Base-by-base conservation (phyloP, 768 basidiomycete genomes). In the Clathrus columnatus region DNA sequence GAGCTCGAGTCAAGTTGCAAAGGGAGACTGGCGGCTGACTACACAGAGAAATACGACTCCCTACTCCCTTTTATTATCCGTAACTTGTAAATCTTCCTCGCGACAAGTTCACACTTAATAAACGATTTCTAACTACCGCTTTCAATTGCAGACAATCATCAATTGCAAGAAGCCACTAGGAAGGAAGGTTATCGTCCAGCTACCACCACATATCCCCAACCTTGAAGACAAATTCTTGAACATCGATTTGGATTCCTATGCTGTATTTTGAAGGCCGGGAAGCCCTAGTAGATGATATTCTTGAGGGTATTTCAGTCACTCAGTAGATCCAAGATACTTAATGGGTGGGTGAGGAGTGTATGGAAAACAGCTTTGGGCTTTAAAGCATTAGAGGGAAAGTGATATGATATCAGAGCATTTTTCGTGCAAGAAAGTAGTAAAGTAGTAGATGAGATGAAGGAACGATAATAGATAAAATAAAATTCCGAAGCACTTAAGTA, bases 121-220 rank as follows among this genome's bases (percentile, higher is more conserved):
- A n/a, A n/a, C n/a, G n/a, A n/a, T n/a, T n/a, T n/a, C n/a, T n/a
- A n/a, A n/a, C n/a, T n/a, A n/a, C n/a, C n/a, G n/a, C n/a, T n/a
- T n/a, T n/a, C n/a, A n/a, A n/a, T n/a, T n/a, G n/a, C n/a, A n/a
- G n/a, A n/a, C n/a, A n/a, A n/a, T n/a, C n/a, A n/a, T n/a, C n/a
- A n/a, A n/a, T n/a, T n/a, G n/a, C n/a, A n/a, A n/a, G n/a, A n/a
- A n/a, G n/a, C n/a, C n/a, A n/a, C n/a, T n/a, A n/a, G n/a, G n/a
- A n/a, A n/a, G n/a, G n/a, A n/a, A n/a, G n/a, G n/a, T n/a, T n/a
- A n/a, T n/a, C n/a, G n/a, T n/a, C n/a, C n/a, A n/a, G n/a, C n/a
- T n/a, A 70, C 87, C 87, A 89, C 62, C 87, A 84, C 85, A 87
- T 86, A 18, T 72, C 75, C 63, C 83, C 86, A 53, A 88, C 76